phyloP scores from a whole-genome alignment of 2,329 filamentous ascomycete genomes.

The Microthyrium microscopicum region DNA sequence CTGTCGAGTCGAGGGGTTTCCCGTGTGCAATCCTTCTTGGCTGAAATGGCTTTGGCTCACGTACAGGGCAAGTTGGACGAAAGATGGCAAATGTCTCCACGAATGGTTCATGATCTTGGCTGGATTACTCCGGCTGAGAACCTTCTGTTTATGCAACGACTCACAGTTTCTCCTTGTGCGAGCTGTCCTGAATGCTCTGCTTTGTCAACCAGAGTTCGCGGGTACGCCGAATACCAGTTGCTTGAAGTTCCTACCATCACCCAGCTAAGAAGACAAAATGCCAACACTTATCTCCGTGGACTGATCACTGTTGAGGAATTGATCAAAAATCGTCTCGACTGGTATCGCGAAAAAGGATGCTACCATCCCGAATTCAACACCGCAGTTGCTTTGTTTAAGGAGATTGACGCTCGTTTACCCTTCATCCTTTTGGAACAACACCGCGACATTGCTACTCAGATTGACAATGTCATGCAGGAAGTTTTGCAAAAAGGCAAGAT shows the following conservation, averaged over 20 bases:
- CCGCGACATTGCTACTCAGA: neutral
- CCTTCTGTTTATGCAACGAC: conserved; percentile 1
- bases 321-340: conserved; percentile 1
- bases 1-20: neutral
- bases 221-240: neutral
- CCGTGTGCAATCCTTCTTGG: neutral
- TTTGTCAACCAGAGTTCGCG: too few species aligned
- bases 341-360: neutral
- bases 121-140: conserved; percentile 2
- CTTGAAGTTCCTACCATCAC: neutral
- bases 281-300: conserved; percentile 2
- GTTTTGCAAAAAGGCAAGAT: neutral
- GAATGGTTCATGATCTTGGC: neutral
- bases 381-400: neutral
- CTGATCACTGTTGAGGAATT: neutral
- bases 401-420: neutral
- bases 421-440: neutral
- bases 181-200: neutral
- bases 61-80: too few species aligned
- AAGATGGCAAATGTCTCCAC: neutral
- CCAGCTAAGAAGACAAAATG: conserved; percentile 1
- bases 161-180: neutral
- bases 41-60: conserved; percentile 1
- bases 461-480: neutral
- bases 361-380: neutral